These are phyloP conservation scores for Globisporangium alternatum DNA, from an alignment of 352 stramenopile species.

Conservation along the genomic window DNA sequence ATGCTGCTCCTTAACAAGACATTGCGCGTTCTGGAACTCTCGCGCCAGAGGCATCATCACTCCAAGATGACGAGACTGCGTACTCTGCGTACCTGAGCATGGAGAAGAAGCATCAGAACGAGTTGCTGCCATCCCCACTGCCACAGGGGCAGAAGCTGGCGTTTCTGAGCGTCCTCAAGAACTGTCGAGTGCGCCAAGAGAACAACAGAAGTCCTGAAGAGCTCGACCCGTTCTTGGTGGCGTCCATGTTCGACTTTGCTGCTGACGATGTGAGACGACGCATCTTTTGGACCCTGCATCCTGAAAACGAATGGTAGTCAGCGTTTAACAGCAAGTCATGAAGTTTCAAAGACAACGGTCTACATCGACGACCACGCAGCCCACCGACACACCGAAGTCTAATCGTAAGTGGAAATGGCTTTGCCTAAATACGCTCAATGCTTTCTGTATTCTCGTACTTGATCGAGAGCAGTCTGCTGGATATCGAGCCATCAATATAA, in stretches of 20 bases:
- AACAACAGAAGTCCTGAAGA: too few relatives aligned
- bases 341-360: too few relatives aligned
- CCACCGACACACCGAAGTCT: too few relatives aligned
- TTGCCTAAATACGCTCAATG: too few relatives aligned
- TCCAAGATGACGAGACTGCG: too few relatives aligned
- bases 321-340: too few relatives aligned
- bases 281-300: neutral
- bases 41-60: neutral
- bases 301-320: too few relatives aligned
- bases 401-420: too few relatives aligned
- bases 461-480: too few relatives aligned
- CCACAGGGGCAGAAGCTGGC: slow-evolving; percentile 1
- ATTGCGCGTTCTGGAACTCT: slow-evolving; percentile 6
- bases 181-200: neutral
- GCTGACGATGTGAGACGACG: neutral
- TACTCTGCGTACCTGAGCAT: neutral
- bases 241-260: slow-evolving; percentile 3
- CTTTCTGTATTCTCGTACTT: too few relatives aligned
- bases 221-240: slow-evolving; percentile 6
- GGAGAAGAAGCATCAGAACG: neutral
- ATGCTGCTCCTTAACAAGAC: slow-evolving; percentile 2
- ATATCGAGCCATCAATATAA: too few relatives aligned
- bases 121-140: neutral
- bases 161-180: neutral
- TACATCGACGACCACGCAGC: too few relatives aligned